A percentile compares a stretch with the other conserved stretches of the same genome.
Evolutionary conservation across 345 rosid species (phyloP).

Genomic region (Acer yangbiense): DNA sequence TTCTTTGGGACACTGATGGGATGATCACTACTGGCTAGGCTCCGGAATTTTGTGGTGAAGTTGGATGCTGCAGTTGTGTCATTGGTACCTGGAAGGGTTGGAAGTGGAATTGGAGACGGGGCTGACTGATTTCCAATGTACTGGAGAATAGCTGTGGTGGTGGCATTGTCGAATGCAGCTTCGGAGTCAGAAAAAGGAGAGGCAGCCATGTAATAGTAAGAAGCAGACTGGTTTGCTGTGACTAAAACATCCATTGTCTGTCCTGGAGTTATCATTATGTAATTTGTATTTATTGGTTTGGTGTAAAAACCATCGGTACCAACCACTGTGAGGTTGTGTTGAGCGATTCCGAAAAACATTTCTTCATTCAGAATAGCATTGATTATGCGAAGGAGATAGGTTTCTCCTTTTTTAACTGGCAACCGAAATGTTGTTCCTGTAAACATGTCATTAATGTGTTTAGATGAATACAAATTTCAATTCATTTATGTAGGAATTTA

Average conservation of each 20-base stretch:
- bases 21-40: conserved; percentile 29
- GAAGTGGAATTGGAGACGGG: conserved; percentile 30
- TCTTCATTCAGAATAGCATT: conserved; percentile 37
- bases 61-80: conserved; percentile 24
- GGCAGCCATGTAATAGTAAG: conserved; percentile 37
- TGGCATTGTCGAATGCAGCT: conserved; percentile 28
- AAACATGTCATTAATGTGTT: not conserved
- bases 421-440: conserved; percentile 4
- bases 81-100: conserved; percentile 26
- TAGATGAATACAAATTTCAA: too few relatives aligned
- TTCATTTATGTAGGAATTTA: too few relatives aligned
- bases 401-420: conserved; percentile 23
- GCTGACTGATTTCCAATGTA: conserved; percentile 32
- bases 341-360: conserved; percentile 34
- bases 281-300: conserved; percentile 16
- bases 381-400: conserved; percentile 36
- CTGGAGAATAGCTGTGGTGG: conserved; percentile 36
- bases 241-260: conserved; percentile 51
- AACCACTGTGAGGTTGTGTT: conserved; percentile 36
- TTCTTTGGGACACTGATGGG: conserved; percentile 35
- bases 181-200: conserved; percentile 30
- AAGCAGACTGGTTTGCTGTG: conserved; percentile 32
- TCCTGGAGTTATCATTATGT: conserved; percentile 47
- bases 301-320: conserved; percentile 37
- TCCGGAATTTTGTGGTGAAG: conserved; percentile 14